Percentiles rank a stretch among this genome's conserved stretches.
Conservation (phyloP, 1,284 basidiomycete genomes). For the Tylopilus sp. region DNA sequence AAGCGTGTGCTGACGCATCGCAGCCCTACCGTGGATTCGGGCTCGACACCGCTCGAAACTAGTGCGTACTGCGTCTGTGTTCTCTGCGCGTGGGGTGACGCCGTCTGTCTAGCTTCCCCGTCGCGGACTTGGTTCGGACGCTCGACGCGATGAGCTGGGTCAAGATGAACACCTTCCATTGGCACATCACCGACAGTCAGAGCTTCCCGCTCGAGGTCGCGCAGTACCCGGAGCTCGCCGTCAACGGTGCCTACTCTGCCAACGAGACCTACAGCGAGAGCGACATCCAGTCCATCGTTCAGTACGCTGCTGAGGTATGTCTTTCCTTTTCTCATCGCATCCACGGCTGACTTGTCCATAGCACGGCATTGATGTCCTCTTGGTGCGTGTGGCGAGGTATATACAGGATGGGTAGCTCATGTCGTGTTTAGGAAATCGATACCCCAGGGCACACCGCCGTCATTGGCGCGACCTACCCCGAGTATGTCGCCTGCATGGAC, state of each 20-base stretch:
- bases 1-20: conserved; percentile 6
- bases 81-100: not conserved
- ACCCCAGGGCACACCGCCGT: conserved; percentile 74
- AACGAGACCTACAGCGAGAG: conserved; percentile 52
- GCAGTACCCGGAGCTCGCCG: conserved; percentile 55
- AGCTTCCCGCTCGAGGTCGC: conserved; percentile 67
- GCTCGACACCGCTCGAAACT: conserved; percentile 78
- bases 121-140: conserved; percentile 66
- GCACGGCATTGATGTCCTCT: conserved; percentile 32
- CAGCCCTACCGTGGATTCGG: conserved; percentile 79
- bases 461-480: conserved; percentile 59
- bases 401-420: not conserved
- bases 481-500: conserved; percentile 63
- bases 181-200: conserved; percentile 70
- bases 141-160: conserved; percentile 85
- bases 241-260: conserved; percentile 62
- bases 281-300: conserved; percentile 57
- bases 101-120: conserved; percentile 52
- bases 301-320: conserved; percentile 62
- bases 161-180: conserved; percentile 72
- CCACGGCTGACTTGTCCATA: conserved; percentile 6
- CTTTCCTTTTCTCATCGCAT: not conserved
- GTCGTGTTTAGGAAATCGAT: conserved; percentile 54
- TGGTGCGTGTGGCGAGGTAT: conserved; percentile 20
- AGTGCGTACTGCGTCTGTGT: conserved; percentile 32